Conservation (phyloP, 2,329 filamentous ascomycete species). For the Decorospora gaudefroyi region DNA sequence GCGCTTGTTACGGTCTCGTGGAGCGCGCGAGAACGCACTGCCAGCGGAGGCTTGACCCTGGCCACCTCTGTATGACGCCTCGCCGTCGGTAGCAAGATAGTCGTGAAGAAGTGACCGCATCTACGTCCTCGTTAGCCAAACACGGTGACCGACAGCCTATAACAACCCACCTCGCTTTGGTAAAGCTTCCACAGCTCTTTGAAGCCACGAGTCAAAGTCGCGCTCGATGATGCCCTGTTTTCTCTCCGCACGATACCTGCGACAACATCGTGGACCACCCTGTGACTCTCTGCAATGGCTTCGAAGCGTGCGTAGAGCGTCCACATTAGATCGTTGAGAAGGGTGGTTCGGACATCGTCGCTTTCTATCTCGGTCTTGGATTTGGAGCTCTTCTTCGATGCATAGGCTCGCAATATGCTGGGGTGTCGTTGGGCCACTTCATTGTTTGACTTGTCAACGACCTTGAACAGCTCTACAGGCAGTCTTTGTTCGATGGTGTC, state of each 20-base stretch:
- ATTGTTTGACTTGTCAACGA: constrained; percentile 92
- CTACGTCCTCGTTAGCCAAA: constrained; percentile 30
- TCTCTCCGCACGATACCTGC: constrained; percentile 84
- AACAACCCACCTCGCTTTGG: constrained; percentile 72
- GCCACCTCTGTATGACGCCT: constrained; percentile 64
- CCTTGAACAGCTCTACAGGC: constrained; percentile 88
- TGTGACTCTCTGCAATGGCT: constrained; percentile 92
- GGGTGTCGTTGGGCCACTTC: constrained; percentile 93
- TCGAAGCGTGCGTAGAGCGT: constrained; percentile 96
- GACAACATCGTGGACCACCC: constrained; percentile 90
- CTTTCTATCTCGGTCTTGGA: constrained; percentile 64
- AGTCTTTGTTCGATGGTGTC: constrained; percentile 90
- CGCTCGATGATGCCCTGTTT: constrained; percentile 60
- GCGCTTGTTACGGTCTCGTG: constrained; percentile 58
- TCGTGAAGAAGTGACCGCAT: constrained; percentile 93
- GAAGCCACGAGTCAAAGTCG: constrained; percentile 80
- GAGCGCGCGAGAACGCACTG: constrained; percentile 59
- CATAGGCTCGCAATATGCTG: constrained; percentile 65
- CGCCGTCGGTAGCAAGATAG: constrained; percentile 90
- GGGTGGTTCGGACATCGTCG: constrained; percentile 74
- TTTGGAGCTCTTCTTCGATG: constrained; percentile 63
- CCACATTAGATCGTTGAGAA: constrained; percentile 89
- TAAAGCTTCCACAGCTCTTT: constrained; percentile 97
- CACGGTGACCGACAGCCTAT: too few relatives aligned
- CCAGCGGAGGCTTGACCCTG: constrained; percentile 55